Evolutionary conservation across 768 basidiomycete genomes (phyloP).

Genomic region (Leccinum longicurvipes): DNA sequence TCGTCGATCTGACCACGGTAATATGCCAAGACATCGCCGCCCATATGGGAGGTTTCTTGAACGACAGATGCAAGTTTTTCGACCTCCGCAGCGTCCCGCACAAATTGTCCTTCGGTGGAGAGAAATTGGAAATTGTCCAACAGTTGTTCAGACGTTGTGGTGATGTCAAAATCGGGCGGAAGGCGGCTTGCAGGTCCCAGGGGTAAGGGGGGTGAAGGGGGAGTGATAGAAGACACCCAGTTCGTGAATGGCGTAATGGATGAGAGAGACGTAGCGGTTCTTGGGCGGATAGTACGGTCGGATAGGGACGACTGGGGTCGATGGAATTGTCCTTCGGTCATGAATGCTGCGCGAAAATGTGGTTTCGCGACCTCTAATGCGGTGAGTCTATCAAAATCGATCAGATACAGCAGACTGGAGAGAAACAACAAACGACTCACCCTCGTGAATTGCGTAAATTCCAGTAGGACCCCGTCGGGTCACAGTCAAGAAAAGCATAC

Average conservation of each 20-base stretch:
- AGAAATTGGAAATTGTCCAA: slow-evolving; percentile 54
- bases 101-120: slow-evolving; percentile 40
- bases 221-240: slow-evolving; percentile 18
- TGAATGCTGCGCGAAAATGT: slow-evolving; percentile 63
- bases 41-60: slow-evolving; percentile 45
- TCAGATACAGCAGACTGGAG: background rate
- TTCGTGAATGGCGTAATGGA: slow-evolving; percentile 50
- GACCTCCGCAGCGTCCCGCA: slow-evolving; percentile 37
- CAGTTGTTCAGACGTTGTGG: slow-evolving; percentile 43
- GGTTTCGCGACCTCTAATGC: slow-evolving; percentile 65
- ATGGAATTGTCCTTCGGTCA: slow-evolving; percentile 42
- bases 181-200: slow-evolving; percentile 36
- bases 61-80: slow-evolving; percentile 44
- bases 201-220: slow-evolving; percentile 16
- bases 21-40: slow-evolving; percentile 44
- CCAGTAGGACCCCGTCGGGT: slow-evolving; percentile 51
- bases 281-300: slow-evolving; percentile 50
- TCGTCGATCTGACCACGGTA: slow-evolving; percentile 56
- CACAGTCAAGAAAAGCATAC: slow-evolving; percentile 61
- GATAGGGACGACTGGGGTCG: slow-evolving; percentile 55
- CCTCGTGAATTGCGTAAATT: slow-evolving; percentile 69
- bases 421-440: slow-evolving; percentile 37
- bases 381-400: slow-evolving; percentile 40
- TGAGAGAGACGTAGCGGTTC: slow-evolving; percentile 38
- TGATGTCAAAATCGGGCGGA: slow-evolving; percentile 44